Conservation (phyloP, 371 early-diverging fungal genomes). For the Chytridium lagenaria region DNA sequence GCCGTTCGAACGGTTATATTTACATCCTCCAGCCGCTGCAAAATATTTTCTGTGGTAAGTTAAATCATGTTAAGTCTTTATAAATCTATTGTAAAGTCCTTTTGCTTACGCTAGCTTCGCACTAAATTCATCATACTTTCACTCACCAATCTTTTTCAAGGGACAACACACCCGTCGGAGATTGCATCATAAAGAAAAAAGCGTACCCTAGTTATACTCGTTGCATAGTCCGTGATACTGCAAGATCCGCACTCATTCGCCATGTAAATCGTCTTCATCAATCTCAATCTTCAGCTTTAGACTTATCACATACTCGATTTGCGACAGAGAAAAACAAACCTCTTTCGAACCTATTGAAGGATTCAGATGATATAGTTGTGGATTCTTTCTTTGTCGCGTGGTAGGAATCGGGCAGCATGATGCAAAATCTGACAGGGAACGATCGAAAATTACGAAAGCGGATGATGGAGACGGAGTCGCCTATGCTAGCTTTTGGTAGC, state of each 20-base stretch:
- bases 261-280: neutral
- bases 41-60: slow-evolving; percentile 31
- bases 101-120: too few relatives aligned
- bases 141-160: too few relatives aligned
- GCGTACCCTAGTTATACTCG: slow-evolving; percentile 1
- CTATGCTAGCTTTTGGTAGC: slow-evolving; percentile 7
- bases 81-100: too few relatives aligned
- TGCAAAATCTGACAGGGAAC: neutral
- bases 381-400: slow-evolving; percentile 4
- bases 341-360: too few relatives aligned
- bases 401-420: neutral
- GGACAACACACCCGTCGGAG: slow-evolving; percentile 21
- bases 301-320: neutral
- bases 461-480: neutral
- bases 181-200: neutral
- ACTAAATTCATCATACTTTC: too few relatives aligned
- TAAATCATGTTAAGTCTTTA: too few relatives aligned
- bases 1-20: slow-evolving; percentile 3
- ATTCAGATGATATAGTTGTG: neutral
- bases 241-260: neutral
- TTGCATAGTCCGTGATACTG: neutral
- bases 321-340: neutral
- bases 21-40: slow-evolving; percentile 28
- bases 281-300: neutral
- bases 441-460: neutral